Base-by-base conservation (phyloP, 345 rosid species). In the Bruguiera parviflora region DNA sequence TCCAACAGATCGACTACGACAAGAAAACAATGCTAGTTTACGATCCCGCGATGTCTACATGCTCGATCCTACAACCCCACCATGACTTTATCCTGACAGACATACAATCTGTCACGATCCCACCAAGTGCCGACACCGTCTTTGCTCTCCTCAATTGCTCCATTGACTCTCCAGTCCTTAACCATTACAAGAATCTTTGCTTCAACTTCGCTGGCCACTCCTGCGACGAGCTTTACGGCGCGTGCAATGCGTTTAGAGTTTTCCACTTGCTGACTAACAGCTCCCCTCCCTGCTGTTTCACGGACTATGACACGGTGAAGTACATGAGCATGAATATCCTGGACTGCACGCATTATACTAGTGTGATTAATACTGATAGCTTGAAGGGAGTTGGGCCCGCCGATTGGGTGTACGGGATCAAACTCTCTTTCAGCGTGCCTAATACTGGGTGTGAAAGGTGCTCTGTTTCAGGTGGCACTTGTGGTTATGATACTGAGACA, bases 11-110 rank as follows among this genome's bases (percentile, higher is more conserved):
- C 70, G 95, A 94, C 75, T 94, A 94, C 82, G 37, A 77, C 16
- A 83, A 85, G 76, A 82, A 85, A 58, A 82, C 75, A 3, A 58
- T 94, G 67, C 75, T 68, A 21, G 61, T 91, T 4, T 94, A 86
- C 79, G 97, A 94, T 72, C 95, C 98, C 0, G 75, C 96, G 8
- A 94, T 94, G 98, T 94, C 97, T 28, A 91, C 98, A 0, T 94
- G 97, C 85, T 91, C 97, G 21, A 87, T 88, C 49, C 92, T 94
- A 24, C 97, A 89, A 62, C 97, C 98, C n/a, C 95, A 86, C 80
- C 98, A 86, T 67, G 95, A 94, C 75, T 87, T 94, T 75, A 43
- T 79, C 67, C 71, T 94, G 89, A 58, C 92, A 0, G 93, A 87
- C 31, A 65, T 88, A 3, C 95, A 91, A 51, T 83, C 86, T 20